Evolutionary conservation across 2,329 filamentous ascomycete genomes (phyloP), one percentile per base, ranked within the genome.

Genomic region (Claviceps africana): DNA sequence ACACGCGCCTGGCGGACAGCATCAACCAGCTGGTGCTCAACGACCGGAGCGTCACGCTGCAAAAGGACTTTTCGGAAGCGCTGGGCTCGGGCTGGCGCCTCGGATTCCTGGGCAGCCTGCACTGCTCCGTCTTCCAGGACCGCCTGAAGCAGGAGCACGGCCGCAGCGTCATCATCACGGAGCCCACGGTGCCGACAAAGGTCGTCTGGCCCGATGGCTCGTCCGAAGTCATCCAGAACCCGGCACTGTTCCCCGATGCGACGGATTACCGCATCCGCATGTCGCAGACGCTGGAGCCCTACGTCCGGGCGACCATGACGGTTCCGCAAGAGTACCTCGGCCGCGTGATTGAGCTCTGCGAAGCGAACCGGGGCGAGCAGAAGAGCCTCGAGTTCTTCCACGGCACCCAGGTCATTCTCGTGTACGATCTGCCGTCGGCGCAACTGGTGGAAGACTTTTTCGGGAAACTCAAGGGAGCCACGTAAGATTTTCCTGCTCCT

Each of bases 41-140:
- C 65, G 93, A 98, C 66, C 83, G 93, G 54, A 95, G 89, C 64
- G 88, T 98, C 33, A 95, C 89, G 3, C 73, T 97, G 47, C 86
- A 90, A 60, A 97, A 97, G 65, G 93, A 97, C 64, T 88, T 87
- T 28, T 96, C 90, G 0, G 89, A 97, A 63, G 93, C 93, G 0
- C 74, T 98, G 0, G 93, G 93, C 1, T 87, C 91, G 1, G 93
- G 93, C 2, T 98, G 93, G 85, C 83, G 93, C 46, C 72, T 98
- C 11, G 93, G 93, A 0, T 98, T 98, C 63, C 71, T 98, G 3
- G 93, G 93, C n/a, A 97, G 90, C 13, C 73, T 98, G 47, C 93
- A 98, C 67, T 97, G 93, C 70, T 97, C 90, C n/a, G 93, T 98
- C 4, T 98, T 98, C 61, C 90, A 98, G 68, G 93, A 98, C 67